Conservation (phyloP, 345 rosid genomes). For the Diplotaxis tenuifolia region DNA sequence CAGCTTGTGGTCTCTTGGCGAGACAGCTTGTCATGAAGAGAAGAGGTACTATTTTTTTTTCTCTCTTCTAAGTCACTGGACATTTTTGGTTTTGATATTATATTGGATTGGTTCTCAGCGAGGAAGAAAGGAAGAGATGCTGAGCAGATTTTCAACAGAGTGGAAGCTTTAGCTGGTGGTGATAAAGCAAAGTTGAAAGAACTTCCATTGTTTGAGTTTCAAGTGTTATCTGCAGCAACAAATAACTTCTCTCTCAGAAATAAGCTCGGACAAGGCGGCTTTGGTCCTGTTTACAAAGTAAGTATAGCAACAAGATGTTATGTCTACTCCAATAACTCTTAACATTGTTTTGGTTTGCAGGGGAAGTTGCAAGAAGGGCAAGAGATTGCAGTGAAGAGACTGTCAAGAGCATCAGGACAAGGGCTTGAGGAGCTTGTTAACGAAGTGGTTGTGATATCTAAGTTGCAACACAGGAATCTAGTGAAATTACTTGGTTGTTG, state of each 20-base stretch:
- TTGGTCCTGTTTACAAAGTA: constrained; percentile 46
- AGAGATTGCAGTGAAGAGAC: constrained; percentile 60
- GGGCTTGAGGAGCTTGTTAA: constrained; percentile 60
- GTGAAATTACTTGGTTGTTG: constrained; percentile 42
- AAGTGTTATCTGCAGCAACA: constrained; percentile 47
- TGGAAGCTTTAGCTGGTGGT: constrained; percentile 41
- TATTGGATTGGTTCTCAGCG: constrained; percentile 19
- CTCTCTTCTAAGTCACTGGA: neutral
- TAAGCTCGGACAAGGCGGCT: constrained; percentile 57
- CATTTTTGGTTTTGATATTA: neutral
- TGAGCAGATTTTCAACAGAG: constrained; percentile 32
- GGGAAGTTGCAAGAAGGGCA: constrained; percentile 46
- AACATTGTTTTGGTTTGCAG: constrained; percentile 39
- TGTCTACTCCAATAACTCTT: constrained; percentile 7
- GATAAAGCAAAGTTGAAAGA: constrained; percentile 37
- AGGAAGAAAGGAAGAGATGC: constrained; percentile 30
- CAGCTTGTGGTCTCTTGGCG: constrained; percentile 26
- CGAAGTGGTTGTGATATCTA: constrained; percentile 50
- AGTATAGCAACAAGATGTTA: neutral
- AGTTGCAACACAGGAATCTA: constrained; percentile 63
- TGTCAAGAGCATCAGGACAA: constrained; percentile 55
- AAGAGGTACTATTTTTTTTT: neutral
- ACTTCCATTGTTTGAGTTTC: constrained; percentile 42
- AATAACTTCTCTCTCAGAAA: constrained; percentile 32
- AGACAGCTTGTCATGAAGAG: constrained; percentile 11